A percentile compares a stretch with the other conserved stretches of the same genome.
Evolutionary conservation across 2,329 filamentous ascomycete species (phyloP).

Genomic region (Claviceps sp.): DNA sequence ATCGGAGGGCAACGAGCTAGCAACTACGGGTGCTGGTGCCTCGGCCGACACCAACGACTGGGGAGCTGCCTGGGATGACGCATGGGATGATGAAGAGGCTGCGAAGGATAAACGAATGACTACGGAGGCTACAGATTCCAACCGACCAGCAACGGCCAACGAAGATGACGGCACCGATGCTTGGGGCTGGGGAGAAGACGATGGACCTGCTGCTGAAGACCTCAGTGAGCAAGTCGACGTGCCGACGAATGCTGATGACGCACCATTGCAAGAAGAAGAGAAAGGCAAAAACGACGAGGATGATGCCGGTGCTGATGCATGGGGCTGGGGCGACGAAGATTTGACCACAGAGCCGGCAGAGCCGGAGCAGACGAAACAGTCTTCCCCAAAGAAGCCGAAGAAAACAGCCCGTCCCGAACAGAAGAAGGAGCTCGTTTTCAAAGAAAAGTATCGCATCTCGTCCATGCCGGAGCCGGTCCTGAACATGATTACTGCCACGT

Average conservation of each 20-base stretch:
- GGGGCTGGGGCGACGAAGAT: slow-evolving; percentile 75
- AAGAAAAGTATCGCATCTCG: slow-evolving; percentile 79
- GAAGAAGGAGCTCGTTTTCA: slow-evolving; percentile 58
- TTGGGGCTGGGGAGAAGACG: slow-evolving; percentile 73
- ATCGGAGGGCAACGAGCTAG: slow-evolving; percentile 50
- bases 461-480: slow-evolving; percentile 72
- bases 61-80: slow-evolving; percentile 63
- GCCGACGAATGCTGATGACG: neutral
- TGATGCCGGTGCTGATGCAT: slow-evolving; percentile 51
- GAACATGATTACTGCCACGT: slow-evolving; percentile 44
- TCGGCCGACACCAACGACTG: slow-evolving; percentile 47
- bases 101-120: slow-evolving; percentile 11
- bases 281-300: slow-evolving; percentile 19
- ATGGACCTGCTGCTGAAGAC: slow-evolving; percentile 16
- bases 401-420: slow-evolving; percentile 15
- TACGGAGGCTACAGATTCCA: slow-evolving; percentile 12
- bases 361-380: slow-evolving; percentile 9
- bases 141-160: slow-evolving; percentile 7
- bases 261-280: slow-evolving; percentile 4
- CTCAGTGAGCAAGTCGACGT: slow-evolving; percentile 7
- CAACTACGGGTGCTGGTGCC: slow-evolving; percentile 35
- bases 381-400: slow-evolving; percentile 6
- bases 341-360: slow-evolving; percentile 5
- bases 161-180: slow-evolving; percentile 45
- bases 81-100: slow-evolving; percentile 61